Evolutionary conservation across 192 early-diverging fungal genomes (phyloP), one percentile per base, ranked within the genome.

Genomic region (Umbelopsis sp.): DNA sequence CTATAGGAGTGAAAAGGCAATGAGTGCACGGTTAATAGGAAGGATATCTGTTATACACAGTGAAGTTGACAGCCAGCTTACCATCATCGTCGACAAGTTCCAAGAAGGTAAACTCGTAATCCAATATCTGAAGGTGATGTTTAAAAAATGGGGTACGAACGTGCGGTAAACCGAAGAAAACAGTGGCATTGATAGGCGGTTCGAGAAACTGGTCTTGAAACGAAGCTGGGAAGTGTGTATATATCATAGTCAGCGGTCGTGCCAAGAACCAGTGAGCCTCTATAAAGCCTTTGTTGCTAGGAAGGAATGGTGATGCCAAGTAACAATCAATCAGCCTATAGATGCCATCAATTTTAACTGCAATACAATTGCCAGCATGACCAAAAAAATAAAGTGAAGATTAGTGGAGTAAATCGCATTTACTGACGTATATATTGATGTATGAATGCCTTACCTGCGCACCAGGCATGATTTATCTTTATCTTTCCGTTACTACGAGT

Each of bases 301-400:
- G 81, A 65, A 79, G 81, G n/a, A 53, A 70, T 2, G 77, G 77
- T 26, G 81, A 82, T 0, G 77, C 81, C 3, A 82, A 70, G 50
- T 75, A 82, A 34, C 81, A 82, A 65, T 82, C 81, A 26, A 82
- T 79, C 29, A 82, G 79, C 0, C 81, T 72, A 25, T 82, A 82
- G 22, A 68, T 74, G 0, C 81, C 81, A 36, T 78, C 77, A 43
- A 82, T 78, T 41, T 76, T 70, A 6, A 82, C 74, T 6, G 76
- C 71, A 49, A 50, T 4, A 69, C n/a, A n/a, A n/a, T n/a, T n/a
- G n/a, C n/a, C n/a, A n/a, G 73, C 29, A 25, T 68, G 56, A 41
- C 38, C 38, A 41, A 11, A 65, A 24, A 32, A 68, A 25, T 2
- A 36, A 34, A 56, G 2, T 7, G 4, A 72, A 32, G 25, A 31